phyloP scores from a whole-genome alignment of 257 asterid species.

The Nemophila menziesii region DNA sequence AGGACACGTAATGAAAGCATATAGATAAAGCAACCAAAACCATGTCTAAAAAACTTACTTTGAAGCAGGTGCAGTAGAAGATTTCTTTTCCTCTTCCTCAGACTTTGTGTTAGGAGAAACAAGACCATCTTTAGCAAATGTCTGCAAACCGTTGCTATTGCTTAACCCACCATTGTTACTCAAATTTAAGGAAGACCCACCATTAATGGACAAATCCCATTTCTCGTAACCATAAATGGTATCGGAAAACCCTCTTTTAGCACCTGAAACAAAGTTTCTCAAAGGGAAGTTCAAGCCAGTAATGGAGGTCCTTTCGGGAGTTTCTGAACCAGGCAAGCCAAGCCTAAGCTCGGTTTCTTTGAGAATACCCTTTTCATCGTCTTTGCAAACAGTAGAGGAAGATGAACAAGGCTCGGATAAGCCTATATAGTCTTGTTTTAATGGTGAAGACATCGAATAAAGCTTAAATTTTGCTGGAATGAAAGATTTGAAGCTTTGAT shows the following conservation, averaged over 20 bases:
- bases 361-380: constrained; percentile 21
- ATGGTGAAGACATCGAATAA: constrained; percentile 36
- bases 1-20: background rate
- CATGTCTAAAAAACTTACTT: constrained; percentile 25
- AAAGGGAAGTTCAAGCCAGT: constrained; percentile 27
- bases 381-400: constrained; percentile 14
- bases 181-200: constrained; percentile 44
- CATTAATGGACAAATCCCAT: constrained; percentile 50
- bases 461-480: background rate
- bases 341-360: constrained; percentile 75
- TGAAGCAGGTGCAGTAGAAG: constrained; percentile 45
- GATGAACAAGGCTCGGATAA: constrained; percentile 35
- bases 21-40: background rate
- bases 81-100: constrained; percentile 32
- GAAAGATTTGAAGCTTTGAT: constrained; percentile 16
- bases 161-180: constrained; percentile 21
- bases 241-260: constrained; percentile 66
- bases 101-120: constrained; percentile 18
- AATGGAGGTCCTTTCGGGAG: constrained; percentile 32
- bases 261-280: constrained; percentile 40
- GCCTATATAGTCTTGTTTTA: constrained; percentile 61
- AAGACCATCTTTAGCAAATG: constrained; percentile 22
- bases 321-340: constrained; percentile 71
- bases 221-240: constrained; percentile 61
- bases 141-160: constrained; percentile 12